A percentile compares a stretch with the other conserved stretches of the same genome.
Evolutionary conservation across 768 basidiomycete genomes (phyloP).

Genomic region (Mycena haematopus): DNA sequence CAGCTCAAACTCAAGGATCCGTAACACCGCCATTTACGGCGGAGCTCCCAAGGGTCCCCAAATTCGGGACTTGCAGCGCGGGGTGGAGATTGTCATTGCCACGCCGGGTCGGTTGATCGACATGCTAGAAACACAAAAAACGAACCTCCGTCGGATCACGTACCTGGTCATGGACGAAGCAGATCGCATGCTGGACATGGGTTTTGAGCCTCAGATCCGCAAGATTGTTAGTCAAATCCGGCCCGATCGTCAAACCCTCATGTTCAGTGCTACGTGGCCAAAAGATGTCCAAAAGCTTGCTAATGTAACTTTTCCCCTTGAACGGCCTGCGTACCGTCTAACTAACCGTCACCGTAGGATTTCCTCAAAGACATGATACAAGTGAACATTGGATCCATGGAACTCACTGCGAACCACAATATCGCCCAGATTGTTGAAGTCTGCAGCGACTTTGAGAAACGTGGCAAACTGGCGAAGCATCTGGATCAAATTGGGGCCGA

Average conservation of each 20-base stretch:
- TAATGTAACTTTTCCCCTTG: constrained; percentile 53
- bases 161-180: constrained; percentile 99
- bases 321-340: background rate
- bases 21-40: constrained; percentile 98
- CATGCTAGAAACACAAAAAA: constrained; percentile 97
- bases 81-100: constrained; percentile 98
- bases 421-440: constrained; percentile 96
- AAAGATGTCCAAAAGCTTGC: constrained; percentile 99
- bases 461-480: constrained; percentile 94
- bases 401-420: constrained; percentile 97
- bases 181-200: constrained; percentile 99
- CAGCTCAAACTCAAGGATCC: constrained; percentile 90
- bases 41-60: constrained; percentile 99
- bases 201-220: constrained; percentile 99
- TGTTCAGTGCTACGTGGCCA: constrained; percentile 99
- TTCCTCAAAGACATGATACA: constrained; percentile 97
- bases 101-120: constrained; percentile 99
- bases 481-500: constrained; percentile 95
- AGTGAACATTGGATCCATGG: constrained; percentile 99
- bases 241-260: constrained; percentile 97
- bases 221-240: constrained; percentile 98
- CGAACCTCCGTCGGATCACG: constrained; percentile 93
- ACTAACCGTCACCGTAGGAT: constrained; percentile 60
- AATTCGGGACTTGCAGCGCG: constrained; percentile 96
- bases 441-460: constrained; percentile 97